phyloP scores from a whole-genome alignment of 495 filamentous ascomycete species.

The Bacidia gigantensis region DNA sequence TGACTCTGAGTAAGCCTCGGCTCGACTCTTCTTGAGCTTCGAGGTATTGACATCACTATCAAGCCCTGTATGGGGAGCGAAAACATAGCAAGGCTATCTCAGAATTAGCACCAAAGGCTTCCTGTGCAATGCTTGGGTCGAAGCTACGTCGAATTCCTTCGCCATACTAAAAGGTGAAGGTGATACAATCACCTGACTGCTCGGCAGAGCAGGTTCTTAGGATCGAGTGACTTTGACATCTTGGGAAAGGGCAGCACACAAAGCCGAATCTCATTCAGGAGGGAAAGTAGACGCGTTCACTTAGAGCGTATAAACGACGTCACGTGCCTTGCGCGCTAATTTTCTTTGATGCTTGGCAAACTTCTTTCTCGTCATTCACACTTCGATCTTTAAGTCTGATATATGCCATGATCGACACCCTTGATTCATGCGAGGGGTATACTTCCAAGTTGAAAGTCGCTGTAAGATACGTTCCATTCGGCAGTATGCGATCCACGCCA shows the following conservation, averaged over 20 bases:
- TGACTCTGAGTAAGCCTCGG: constrained; percentile 16
- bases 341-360: too few species aligned
- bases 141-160: neutral
- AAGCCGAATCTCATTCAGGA: too few species aligned
- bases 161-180: too few species aligned
- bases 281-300: too few species aligned
- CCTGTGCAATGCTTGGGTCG: neutral
- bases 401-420: neutral
- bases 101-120: constrained; percentile 5
- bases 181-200: too few species aligned
- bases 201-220: too few species aligned
- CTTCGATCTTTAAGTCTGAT: too few species aligned
- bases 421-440: neutral
- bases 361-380: too few species aligned
- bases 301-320: too few species aligned
- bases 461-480: neutral
- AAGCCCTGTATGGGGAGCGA: constrained; percentile 34
- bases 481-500: neutral
- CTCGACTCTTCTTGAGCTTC: constrained; percentile 47
- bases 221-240: too few species aligned
- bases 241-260: too few species aligned
- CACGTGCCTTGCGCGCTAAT: too few species aligned
- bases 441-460: neutral
- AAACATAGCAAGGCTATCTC: constrained; percentile 55
- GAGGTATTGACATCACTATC: constrained; percentile 34